Percentiles rank a stretch among this genome's conserved stretches.
These are phyloP conservation scores for Holtermannia corniformis DNA, from an alignment of 768 basidiomycete genomes.

Conservation along the genomic window DNA sequence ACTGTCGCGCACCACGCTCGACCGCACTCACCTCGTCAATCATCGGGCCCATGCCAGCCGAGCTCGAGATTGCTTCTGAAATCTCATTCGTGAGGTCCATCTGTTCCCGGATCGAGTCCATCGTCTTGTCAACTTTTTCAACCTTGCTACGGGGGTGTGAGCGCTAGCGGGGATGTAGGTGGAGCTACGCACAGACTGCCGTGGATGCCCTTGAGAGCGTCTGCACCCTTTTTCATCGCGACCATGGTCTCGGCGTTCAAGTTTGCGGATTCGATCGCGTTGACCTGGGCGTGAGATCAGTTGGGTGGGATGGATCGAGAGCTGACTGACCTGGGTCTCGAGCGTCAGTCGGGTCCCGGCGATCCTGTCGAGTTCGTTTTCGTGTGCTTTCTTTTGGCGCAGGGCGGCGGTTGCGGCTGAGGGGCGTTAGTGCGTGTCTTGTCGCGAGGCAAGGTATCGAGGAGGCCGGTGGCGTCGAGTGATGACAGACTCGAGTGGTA, in stretches of 20 bases:
- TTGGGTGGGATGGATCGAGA: background rate
- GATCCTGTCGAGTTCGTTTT: slow-evolving; percentile 75
- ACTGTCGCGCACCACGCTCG: background rate
- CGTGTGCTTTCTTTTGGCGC: slow-evolving; percentile 83
- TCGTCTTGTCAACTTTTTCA: slow-evolving; percentile 80
- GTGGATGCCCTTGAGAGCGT: slow-evolving; percentile 81
- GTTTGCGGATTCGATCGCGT: slow-evolving; percentile 94
- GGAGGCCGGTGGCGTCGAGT: background rate
- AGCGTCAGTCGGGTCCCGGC: slow-evolving; percentile 79
- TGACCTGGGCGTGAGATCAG: slow-evolving; percentile 48
- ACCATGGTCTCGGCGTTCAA: slow-evolving; percentile 95
- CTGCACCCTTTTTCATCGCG: slow-evolving; percentile 91
- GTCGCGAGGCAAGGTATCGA: background rate
- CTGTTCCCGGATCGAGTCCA: slow-evolving; percentile 80
- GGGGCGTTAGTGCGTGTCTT: background rate
- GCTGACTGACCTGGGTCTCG: slow-evolving; percentile 60
- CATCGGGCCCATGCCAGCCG: slow-evolving; percentile 50
- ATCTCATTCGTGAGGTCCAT: slow-evolving; percentile 88
- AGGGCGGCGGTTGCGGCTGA: slow-evolving; percentile 83
- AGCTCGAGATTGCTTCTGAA: slow-evolving; percentile 72
- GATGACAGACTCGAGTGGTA: background rate
- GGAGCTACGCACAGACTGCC: slow-evolving; percentile 63
- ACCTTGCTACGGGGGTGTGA: slow-evolving; percentile 51
- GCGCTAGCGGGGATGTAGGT: background rate
- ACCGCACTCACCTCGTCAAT: slow-evolving; percentile 64